Percentiles rank a stretch among this genome's conserved stretches.
Conservation (phyloP, 2,329 filamentous ascomycete species). For the Arthroderma uncinatum region DNA sequence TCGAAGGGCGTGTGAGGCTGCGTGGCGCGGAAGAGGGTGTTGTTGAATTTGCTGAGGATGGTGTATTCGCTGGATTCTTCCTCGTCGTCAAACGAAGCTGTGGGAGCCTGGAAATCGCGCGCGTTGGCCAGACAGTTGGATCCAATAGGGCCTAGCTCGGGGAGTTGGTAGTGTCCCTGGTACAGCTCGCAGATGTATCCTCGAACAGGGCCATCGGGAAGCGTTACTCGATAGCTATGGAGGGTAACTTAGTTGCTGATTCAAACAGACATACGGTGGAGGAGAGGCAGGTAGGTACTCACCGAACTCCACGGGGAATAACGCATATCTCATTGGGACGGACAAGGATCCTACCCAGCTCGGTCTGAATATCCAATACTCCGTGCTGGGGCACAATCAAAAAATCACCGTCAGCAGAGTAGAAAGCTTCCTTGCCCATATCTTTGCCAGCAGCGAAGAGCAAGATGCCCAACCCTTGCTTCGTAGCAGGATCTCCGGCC, state of each 20-base stretch:
- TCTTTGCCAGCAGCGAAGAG: constrained; percentile 67
- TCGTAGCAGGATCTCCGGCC: constrained; percentile 66
- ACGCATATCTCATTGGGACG: constrained; percentile 68
- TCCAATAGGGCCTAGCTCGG: constrained; percentile 62
- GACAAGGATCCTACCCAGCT: constrained; percentile 63
- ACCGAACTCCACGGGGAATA: constrained; percentile 59
- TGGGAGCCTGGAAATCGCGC: constrained; percentile 63
- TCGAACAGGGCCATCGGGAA: constrained; percentile 50
- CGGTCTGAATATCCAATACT: constrained; percentile 62
- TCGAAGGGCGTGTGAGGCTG: constrained; percentile 67
- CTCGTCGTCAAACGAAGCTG: constrained; percentile 55
- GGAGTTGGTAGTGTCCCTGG: constrained; percentile 59
- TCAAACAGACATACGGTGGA: background rate
- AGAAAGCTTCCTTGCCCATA: constrained; percentile 72
- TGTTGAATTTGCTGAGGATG: constrained; percentile 55
- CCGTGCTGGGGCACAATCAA: constrained; percentile 67
- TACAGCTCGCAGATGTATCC: constrained; percentile 69
- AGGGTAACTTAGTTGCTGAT: too few relatives aligned
- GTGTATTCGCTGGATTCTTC: constrained; percentile 40
- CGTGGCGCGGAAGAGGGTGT: constrained; percentile 52
- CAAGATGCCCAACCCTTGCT: constrained; percentile 67
- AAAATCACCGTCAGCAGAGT: constrained; percentile 72
- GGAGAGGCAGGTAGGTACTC: constrained; percentile 2
- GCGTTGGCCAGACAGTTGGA: constrained; percentile 64
- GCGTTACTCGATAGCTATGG: constrained; percentile 53